These are phyloP conservation scores for Suillus paluster DNA, from an alignment of 768 basidiomycete species.

Conservation along the genomic window DNA sequence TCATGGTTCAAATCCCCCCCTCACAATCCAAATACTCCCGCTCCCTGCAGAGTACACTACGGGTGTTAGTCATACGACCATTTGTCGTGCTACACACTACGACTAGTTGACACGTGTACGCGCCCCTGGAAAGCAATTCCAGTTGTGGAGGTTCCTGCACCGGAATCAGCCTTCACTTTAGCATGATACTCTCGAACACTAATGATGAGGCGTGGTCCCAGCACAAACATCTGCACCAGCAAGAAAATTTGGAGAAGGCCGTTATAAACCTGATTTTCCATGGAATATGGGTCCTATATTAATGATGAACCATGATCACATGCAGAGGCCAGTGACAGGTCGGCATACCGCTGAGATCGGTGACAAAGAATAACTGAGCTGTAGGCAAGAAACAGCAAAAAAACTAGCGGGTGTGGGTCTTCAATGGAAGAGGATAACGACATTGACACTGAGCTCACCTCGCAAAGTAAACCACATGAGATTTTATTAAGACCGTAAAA, in stretches of 20 bases:
- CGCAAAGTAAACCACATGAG: no score
- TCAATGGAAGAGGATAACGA: background rate
- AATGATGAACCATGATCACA: background rate
- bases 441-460: background rate
- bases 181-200: background rate
- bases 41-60: no score
- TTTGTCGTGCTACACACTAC: background rate
- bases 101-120: background rate
- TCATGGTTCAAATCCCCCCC: no score
- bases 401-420: background rate
- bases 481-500: no score
- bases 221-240: background rate
- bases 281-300: background rate
- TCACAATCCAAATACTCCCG: no score
- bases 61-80: no score
- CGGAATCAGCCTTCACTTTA: background rate
- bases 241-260: background rate
- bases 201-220: background rate
- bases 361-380: background rate
- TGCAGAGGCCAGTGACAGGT: background rate
- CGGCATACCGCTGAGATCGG: background rate
- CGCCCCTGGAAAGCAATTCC: background rate
- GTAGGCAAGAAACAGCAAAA: background rate
- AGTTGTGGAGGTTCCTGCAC: background rate
- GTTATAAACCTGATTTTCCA: background rate